Conservation (phyloP, 495 filamentous ascomycete genomes). For the Aspergillus conjunctus region DNA sequence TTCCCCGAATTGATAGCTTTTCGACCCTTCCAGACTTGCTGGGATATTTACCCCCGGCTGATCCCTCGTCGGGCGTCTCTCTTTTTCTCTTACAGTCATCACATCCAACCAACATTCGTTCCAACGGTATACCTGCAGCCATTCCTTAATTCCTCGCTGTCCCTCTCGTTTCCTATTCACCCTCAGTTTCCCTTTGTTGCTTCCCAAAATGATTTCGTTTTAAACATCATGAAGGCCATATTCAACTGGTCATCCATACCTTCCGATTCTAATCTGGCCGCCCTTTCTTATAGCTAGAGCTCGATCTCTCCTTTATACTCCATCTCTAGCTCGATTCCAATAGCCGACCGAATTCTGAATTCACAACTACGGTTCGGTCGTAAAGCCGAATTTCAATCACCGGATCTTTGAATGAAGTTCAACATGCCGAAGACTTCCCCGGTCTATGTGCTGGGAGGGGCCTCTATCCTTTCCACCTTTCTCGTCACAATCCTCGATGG, state of each 20-base stretch:
- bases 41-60: constrained; percentile 12
- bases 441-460: constrained; percentile 31
- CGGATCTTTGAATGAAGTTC: neutral
- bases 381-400: neutral
- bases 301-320: neutral
- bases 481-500: constrained; percentile 39
- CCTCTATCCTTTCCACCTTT: constrained; percentile 31
- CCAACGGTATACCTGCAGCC: constrained; percentile 2
- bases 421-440: constrained; percentile 27
- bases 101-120: constrained; percentile 4
- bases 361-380: too few species aligned
- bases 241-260: neutral
- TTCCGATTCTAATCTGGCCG: neutral
- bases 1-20: constrained; percentile 23
- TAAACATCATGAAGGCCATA: neutral
- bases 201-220: neutral
- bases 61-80: constrained; percentile 3
- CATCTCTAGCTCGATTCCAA: too few species aligned
- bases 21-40: constrained; percentile 15
- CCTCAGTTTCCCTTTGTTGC: neutral
- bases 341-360: too few species aligned
- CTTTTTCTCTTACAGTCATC: constrained; percentile 3
- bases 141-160: neutral
- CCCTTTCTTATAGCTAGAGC: constrained; percentile 6
- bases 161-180: neutral